These are phyloP conservation scores for Artemisia argyi DNA, from an alignment of 129 eudicot genomes.

Conservation along the genomic window DNA sequence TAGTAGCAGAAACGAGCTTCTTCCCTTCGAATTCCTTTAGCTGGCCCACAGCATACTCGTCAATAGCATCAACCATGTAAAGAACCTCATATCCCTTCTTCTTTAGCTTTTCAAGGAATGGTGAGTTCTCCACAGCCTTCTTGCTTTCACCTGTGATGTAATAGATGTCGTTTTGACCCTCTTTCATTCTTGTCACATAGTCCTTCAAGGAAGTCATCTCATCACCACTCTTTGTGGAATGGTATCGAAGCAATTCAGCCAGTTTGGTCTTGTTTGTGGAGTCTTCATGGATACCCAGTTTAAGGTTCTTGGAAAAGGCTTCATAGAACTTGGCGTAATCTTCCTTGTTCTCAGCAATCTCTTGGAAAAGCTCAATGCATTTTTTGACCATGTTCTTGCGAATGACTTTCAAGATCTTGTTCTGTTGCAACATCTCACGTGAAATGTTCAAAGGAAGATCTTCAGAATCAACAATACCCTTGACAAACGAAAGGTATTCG, in stretches of 20 bases:
- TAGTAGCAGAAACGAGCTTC: conserved; percentile 76
- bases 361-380: conserved; percentile 29
- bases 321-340: conserved; percentile 58
- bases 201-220: conserved; percentile 80
- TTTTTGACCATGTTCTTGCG: conserved; percentile 29
- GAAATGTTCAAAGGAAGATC: conserved; percentile 22
- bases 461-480: too few species aligned
- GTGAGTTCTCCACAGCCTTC: conserved; percentile 82
- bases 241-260: conserved; percentile 57
- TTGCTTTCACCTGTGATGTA: conserved; percentile 75
- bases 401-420: conserved; percentile 23
- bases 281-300: conserved; percentile 73
- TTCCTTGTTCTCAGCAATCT: conserved; percentile 29
- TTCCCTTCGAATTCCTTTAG: conserved; percentile 33
- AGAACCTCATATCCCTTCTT: conserved; percentile 74
- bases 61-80: conserved; percentile 81
- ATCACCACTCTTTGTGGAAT: conserved; percentile 45
- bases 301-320: conserved; percentile 36
- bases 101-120: conserved; percentile 73
- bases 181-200: conserved; percentile 78
- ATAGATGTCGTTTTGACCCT: conserved; percentile 55
- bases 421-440: conserved; percentile 18
- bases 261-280: conserved; percentile 60
- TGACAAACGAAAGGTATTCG: conserved; percentile 49
- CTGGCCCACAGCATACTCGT: conserved; percentile 74